These are phyloP conservation scores for Rhizomucor pusillus DNA, from an alignment of 371 early-diverging fungal genomes.

Conservation along the genomic window DNA sequence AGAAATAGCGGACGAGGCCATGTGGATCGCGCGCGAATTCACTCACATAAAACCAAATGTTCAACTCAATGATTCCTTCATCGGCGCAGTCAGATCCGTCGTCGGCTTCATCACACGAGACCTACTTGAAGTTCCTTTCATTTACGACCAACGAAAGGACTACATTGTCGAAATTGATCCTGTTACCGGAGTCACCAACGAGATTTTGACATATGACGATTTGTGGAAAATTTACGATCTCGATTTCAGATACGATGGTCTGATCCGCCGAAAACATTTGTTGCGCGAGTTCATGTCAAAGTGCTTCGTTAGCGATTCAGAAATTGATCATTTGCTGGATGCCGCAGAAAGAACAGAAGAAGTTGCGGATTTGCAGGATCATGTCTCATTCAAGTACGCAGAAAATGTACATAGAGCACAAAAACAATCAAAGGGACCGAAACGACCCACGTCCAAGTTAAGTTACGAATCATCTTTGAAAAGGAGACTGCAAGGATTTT, in stretches of 20 bases:
- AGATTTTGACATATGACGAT: constrained; percentile 66
- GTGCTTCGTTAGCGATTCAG: constrained; percentile 47
- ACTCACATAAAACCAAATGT: constrained; percentile 21
- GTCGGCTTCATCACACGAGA: constrained; percentile 74
- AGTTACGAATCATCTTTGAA: constrained; percentile 31
- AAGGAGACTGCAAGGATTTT: constrained; percentile 57
- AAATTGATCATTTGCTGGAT: constrained; percentile 44
- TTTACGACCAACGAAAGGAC: constrained; percentile 85
- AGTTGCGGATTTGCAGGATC: constrained; percentile 72
- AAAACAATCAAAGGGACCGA: constrained; percentile 45
- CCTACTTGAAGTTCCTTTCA: constrained; percentile 89
- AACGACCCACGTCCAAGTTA: constrained; percentile 39
- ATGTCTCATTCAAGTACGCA: constrained; percentile 68
- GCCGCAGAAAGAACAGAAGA: constrained; percentile 67
- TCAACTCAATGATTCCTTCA: constrained; percentile 27
- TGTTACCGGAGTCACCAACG: constrained; percentile 34
- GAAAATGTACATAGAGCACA: constrained; percentile 54
- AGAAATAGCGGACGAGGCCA: constrained; percentile 60
- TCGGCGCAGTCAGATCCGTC: constrained; percentile 42
- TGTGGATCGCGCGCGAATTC: constrained; percentile 55
- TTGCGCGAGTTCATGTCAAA: constrained; percentile 45
- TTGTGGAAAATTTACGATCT: constrained; percentile 90
- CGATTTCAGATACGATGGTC: constrained; percentile 74
- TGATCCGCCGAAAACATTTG: constrained; percentile 55
- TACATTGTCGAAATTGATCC: constrained; percentile 59